Conservation (phyloP, 768 basidiomycete genomes). For the Collybiopsis luxurians region DNA sequence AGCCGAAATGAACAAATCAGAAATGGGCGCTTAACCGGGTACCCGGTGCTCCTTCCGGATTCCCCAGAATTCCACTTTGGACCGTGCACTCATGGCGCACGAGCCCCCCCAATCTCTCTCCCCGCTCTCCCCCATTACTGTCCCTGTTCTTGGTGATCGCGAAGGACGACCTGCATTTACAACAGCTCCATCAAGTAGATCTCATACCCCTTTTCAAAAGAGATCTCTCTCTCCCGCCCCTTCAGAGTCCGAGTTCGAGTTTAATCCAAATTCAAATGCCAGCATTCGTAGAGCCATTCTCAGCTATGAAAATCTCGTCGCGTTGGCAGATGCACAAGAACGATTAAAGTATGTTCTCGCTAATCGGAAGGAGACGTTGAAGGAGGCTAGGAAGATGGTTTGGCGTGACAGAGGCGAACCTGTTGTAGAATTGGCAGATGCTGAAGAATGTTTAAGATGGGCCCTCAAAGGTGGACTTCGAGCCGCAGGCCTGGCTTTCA, state of each 20-base stretch:
- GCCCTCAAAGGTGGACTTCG: conserved; percentile 68
- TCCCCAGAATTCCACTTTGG: background rate
- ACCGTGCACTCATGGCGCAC: background rate
- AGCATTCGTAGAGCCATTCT: conserved; percentile 46
- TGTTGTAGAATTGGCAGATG: conserved; percentile 59
- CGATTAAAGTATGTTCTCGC: conserved; percentile 65
- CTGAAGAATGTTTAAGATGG: conserved; percentile 69
- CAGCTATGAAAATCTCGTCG: conserved; percentile 83
- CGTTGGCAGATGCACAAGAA: conserved; percentile 82
- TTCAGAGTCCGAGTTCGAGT: conserved; percentile 5
- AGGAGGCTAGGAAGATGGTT: conserved; percentile 73
- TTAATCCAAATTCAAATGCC: conserved; percentile 2
- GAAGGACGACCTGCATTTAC: conserved; percentile 1
- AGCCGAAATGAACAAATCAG: too few relatives aligned
- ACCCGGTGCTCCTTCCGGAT: background rate
- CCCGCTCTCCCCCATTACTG: conserved; percentile 3
- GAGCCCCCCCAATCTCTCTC: background rate
- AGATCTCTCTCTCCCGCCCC: conserved; percentile 1
- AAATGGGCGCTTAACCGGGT: too few relatives aligned
- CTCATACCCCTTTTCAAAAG: conserved; percentile 5
- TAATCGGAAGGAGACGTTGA: conserved; percentile 74
- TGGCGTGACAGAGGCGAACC: conserved; percentile 81
- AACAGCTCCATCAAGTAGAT: background rate
- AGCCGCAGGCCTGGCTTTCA: conserved; percentile 77
- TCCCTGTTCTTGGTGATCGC: background rate